Percentiles rank a stretch among this genome's conserved stretches.
These are phyloP conservation scores for Leishmania tarentolae DNA, from an alignment of 208 protist genomes.

Conservation along the genomic window DNA sequence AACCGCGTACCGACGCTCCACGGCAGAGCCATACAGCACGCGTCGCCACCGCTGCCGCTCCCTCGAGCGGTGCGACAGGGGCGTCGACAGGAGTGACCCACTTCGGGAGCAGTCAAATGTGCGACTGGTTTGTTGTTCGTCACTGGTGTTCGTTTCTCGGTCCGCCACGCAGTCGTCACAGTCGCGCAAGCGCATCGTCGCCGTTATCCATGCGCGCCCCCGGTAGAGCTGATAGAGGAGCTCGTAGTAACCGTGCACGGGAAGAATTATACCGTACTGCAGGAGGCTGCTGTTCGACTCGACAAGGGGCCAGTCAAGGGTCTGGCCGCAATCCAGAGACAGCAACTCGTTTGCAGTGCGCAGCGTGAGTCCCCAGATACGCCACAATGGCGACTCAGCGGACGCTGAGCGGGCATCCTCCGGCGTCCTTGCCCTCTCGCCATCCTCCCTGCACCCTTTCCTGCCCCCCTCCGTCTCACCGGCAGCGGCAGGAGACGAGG, in stretches of 20 bases:
- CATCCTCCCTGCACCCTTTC: neutral
- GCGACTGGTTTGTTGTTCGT: neutral
- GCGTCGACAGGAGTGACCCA: neutral
- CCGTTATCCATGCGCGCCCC: slow-evolving; percentile 30
- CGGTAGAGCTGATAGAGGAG: slow-evolving; percentile 40
- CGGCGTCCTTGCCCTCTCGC: neutral
- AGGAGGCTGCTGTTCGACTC: slow-evolving; percentile 54
- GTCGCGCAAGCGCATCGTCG: neutral
- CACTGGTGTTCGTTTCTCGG: neutral
- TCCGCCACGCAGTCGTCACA: neutral
- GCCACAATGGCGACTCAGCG: slow-evolving; percentile 28
- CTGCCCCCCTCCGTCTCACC: neutral
- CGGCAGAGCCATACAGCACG: slow-evolving; percentile 27
- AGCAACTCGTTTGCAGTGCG: slow-evolving; percentile 61
- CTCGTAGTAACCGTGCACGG: slow-evolving; percentile 79
- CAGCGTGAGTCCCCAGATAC: slow-evolving; percentile 72
- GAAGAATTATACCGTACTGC: slow-evolving; percentile 52
- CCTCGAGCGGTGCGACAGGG: neutral
- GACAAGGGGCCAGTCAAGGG: slow-evolving; percentile 72
- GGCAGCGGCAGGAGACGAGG: neutral
- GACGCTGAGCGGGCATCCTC: neutral
- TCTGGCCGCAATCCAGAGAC: slow-evolving; percentile 46
- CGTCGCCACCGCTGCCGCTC: neutral
- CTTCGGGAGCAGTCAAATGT: neutral
- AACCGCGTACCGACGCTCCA: slow-evolving; percentile 36